Percentiles rank a stretch among this genome's conserved stretches.
phyloP scores from a whole-genome alignment of 2,329 filamentous ascomycete species.

The Aspergillus amoenus region DNA sequence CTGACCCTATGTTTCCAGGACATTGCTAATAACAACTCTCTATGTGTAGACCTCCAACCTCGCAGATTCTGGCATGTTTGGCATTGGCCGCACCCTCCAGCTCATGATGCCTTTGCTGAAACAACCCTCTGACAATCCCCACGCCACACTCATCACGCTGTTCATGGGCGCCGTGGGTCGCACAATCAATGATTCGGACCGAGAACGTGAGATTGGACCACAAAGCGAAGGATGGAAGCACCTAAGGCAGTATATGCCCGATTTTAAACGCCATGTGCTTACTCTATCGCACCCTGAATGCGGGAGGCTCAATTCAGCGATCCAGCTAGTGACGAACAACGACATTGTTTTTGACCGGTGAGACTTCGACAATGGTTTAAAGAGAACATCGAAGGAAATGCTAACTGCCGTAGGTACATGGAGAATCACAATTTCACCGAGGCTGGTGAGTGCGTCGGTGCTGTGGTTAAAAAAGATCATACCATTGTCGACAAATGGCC shows the following conservation, averaged over 20 bases:
- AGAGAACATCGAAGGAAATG: not conserved
- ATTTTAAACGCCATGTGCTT: too few relatives aligned
- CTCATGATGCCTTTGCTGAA: conserved; percentile 37
- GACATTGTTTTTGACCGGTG: conserved; percentile 11
- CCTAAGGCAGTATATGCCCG: too few relatives aligned
- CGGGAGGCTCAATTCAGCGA: too few relatives aligned
- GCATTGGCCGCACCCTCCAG: conserved; percentile 23
- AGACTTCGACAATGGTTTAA: not conserved
- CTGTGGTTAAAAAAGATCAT: conserved; percentile 29
- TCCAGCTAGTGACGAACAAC: too few relatives aligned
- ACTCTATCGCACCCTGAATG: too few relatives aligned
- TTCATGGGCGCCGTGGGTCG: conserved; percentile 40
- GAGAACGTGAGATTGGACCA: too few relatives aligned
- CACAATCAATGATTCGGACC: not conserved
- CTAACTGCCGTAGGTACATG: not conserved
- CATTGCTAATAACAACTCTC: not conserved
- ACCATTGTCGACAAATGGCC: conserved; percentile 38
- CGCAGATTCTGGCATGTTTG: conserved; percentile 37
- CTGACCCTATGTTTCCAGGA: not conserved
- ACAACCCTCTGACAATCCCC: conserved; percentile 30
- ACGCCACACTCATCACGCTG: conserved; percentile 44
- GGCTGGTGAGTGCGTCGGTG: not conserved
- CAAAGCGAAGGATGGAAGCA: too few relatives aligned
- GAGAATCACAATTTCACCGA: not conserved
- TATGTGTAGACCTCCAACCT: conserved; percentile 40